These are phyloP conservation scores for Amoeboaphelidium protococcarum DNA, from an alignment of 371 early-diverging fungal genomes.

Conservation along the genomic window DNA sequence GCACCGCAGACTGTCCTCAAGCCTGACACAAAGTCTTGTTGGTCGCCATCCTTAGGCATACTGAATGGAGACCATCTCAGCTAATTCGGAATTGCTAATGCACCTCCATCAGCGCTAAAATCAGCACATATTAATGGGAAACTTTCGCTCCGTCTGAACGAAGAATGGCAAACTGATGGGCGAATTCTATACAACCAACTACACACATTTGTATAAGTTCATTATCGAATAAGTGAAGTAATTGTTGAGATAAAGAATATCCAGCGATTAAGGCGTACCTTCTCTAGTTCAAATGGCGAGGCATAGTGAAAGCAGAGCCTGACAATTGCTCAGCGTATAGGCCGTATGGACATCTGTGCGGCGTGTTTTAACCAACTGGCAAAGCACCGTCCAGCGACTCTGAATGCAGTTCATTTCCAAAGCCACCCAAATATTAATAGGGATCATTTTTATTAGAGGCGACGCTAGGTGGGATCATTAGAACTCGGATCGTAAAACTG, in stretches of 20 bases:
- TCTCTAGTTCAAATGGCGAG: conserved; percentile 51
- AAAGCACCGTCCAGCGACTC: conserved; percentile 70
- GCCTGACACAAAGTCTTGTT: conserved; percentile 49
- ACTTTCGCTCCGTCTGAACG: conserved; percentile 22
- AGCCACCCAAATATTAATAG: conserved; percentile 13
- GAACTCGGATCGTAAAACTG: conserved; percentile 22
- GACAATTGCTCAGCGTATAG: conserved; percentile 86
- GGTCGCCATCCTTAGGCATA: conserved; percentile 23
- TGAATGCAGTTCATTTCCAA: conserved; percentile 33
- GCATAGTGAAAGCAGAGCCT: conserved; percentile 82
- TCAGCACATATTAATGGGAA: too few relatives aligned
- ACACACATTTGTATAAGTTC: conserved; percentile 2
- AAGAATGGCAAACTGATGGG: conserved; percentile 63
- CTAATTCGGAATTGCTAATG: conserved; percentile 46
- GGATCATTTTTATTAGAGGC: background rate
- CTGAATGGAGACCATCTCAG: conserved; percentile 79
- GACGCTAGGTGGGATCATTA: background rate
- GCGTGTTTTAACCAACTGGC: conserved; percentile 74
- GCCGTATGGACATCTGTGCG: conserved; percentile 64
- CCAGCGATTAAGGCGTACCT: conserved; percentile 17
- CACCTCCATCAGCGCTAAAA: conserved; percentile 1
- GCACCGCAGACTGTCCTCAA: conserved; percentile 61
- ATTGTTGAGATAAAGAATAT: background rate
- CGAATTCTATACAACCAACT: conserved; percentile 90
- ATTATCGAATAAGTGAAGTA: background rate